Evolutionary conservation across 352 stramenopile genomes (phyloP).

Genomic region (Globisporangium alternatum): DNA sequence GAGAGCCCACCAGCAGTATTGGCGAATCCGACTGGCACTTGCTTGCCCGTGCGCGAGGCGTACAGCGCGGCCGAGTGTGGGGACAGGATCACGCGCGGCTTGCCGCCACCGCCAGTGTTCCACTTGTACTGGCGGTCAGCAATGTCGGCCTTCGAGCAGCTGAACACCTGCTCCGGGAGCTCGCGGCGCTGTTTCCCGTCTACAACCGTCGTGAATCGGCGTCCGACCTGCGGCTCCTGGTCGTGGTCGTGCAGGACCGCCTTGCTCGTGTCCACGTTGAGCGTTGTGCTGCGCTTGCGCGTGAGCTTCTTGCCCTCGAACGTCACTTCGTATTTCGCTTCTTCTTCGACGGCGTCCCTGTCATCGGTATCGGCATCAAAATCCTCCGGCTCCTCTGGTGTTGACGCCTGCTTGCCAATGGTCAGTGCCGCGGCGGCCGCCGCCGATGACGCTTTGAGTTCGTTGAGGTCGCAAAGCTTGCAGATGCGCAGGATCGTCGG

Average conservation of each 20-base stretch:
- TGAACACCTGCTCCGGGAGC: conserved; percentile 17
- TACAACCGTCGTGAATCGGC: conserved; percentile 16
- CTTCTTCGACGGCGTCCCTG: not conserved
- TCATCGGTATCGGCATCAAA: not conserved
- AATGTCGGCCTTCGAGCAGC: conserved; percentile 20
- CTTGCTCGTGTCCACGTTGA: conserved; percentile 18
- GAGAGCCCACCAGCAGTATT: not conserved
- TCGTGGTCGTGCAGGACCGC: conserved; percentile 1
- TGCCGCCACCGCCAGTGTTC: conserved; percentile 18
- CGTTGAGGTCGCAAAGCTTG: conserved; percentile 42
- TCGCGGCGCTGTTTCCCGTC: conserved; percentile 11
- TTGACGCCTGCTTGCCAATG: not conserved
- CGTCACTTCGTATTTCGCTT: not conserved
- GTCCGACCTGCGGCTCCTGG: conserved; percentile 3
- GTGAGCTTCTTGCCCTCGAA: not conserved
- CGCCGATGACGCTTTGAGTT: conserved; percentile 17
- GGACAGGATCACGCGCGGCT: conserved; percentile 14
- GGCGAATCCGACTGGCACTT: not conserved
- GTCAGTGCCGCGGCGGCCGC: conserved; percentile 12
- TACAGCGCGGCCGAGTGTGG: conserved; percentile 11
- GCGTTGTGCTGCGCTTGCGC: conserved; percentile 18
- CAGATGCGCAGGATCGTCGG: conserved; percentile 69
- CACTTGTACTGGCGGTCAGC: conserved; percentile 10
- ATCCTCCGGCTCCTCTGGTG: not conserved
- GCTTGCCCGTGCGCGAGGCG: not conserved